Conservation (phyloP, 805 yeast species). For the Yarrowia keelungensis region DNA sequence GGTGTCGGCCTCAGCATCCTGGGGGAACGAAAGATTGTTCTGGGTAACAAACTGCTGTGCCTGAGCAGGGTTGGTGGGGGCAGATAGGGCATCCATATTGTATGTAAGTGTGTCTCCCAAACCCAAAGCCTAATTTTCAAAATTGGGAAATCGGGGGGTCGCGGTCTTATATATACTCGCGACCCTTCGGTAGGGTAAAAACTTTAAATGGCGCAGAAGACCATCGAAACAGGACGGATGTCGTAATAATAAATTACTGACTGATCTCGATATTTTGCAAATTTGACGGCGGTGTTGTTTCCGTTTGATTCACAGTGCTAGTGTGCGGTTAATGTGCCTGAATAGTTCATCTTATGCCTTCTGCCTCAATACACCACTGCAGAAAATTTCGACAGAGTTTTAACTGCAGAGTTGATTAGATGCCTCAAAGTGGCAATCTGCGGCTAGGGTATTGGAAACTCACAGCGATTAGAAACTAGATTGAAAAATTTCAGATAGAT, state of each 20-base stretch:
- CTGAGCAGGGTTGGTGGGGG: conserved; percentile 79
- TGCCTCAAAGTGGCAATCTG: conserved; percentile 12
- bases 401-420: conserved; percentile 11
- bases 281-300: too few relatives aligned
- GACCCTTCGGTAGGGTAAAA: conserved; percentile 37
- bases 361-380: conserved; percentile 17
- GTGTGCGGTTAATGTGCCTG: neutral
- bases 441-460: conserved; percentile 22
- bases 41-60: conserved; percentile 72
- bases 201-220: conserved; percentile 12
- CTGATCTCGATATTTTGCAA: too few relatives aligned
- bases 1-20: conserved; percentile 39
- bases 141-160: conserved; percentile 28
- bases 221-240: conserved; percentile 8
- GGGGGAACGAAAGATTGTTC: conserved; percentile 33
- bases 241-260: neutral
- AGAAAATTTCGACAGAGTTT: conserved; percentile 15
- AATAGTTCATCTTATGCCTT: too few relatives aligned
- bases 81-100: conserved; percentile 72
- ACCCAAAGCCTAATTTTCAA: conserved; percentile 37
- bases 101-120: conserved; percentile 39
- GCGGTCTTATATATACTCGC: conserved; percentile 29
- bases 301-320: neutral
- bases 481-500: neutral
- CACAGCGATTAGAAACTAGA: conserved; percentile 1